phyloP scores from a whole-genome alignment of 2,329 filamentous ascomycete genomes.

The Parastagonospora avenae region DNA sequence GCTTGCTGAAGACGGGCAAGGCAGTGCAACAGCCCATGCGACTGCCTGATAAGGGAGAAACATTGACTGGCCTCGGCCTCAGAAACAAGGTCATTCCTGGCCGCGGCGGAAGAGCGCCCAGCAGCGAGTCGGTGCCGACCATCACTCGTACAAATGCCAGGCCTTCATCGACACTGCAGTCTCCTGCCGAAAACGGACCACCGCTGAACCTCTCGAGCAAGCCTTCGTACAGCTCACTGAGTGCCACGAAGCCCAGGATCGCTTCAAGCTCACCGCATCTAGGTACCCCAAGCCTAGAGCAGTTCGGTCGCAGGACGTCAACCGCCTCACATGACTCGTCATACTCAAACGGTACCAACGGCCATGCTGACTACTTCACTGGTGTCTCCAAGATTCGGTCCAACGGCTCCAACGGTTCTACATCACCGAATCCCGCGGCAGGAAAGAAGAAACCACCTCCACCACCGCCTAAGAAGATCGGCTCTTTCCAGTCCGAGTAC shows the following conservation, averaged over 20 bases:
- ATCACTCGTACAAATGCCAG: conserved; percentile 34
- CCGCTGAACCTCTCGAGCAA: conserved; percentile 39
- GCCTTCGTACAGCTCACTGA: conserved; percentile 42
- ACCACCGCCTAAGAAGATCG: conserved; percentile 66
- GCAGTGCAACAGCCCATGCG: conserved; percentile 64
- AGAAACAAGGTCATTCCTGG: conserved; percentile 49
- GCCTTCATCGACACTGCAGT: conserved; percentile 30
- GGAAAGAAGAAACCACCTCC: conserved; percentile 79
- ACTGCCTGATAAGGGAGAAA: conserved; percentile 52
- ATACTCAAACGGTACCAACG: conserved; percentile 34
- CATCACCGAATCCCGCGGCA: conserved; percentile 50
- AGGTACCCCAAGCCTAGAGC: conserved; percentile 35
- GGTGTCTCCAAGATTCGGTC: conserved; percentile 49
- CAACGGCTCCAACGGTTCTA: conserved; percentile 42
- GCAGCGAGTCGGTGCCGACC: conserved; percentile 45
- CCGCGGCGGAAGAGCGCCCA: conserved; percentile 23
- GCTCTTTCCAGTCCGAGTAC: conserved; percentile 58
- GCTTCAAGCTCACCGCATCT: conserved; percentile 40
- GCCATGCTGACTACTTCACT: conserved; percentile 42
- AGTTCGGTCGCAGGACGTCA: conserved; percentile 37
- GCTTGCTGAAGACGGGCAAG: conserved; percentile 69
- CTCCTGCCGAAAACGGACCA: conserved; percentile 32
- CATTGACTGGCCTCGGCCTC: conserved; percentile 54
- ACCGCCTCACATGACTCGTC: conserved; percentile 39
- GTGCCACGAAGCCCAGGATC: conserved; percentile 40